Conservation (phyloP, 2,329 filamentous ascomycete species). For the Bipolaris gigantea region DNA sequence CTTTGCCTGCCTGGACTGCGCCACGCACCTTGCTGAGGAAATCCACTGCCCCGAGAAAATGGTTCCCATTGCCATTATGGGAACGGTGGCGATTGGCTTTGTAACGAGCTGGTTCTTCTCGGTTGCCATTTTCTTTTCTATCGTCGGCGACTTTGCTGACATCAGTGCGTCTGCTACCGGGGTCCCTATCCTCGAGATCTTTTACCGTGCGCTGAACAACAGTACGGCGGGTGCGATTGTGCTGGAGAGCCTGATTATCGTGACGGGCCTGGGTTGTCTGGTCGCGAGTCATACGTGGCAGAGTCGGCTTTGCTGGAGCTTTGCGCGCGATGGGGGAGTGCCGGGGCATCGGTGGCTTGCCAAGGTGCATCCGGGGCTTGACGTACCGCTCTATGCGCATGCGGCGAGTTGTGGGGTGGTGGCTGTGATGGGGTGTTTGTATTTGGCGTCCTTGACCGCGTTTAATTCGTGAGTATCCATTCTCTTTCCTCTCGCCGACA, state of each 20-base stretch:
- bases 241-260: slow-evolving; percentile 51
- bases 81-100: slow-evolving; percentile 54
- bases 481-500: no score
- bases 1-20: slow-evolving; percentile 55
- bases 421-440: slow-evolving; percentile 51
- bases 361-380: slow-evolving; percentile 45
- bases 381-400: slow-evolving; percentile 53
- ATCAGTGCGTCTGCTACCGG: slow-evolving; percentile 48
- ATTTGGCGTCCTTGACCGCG: slow-evolving; percentile 47
- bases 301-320: slow-evolving; percentile 56
- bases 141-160: slow-evolving; percentile 50
- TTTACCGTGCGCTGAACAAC: slow-evolving; percentile 48
- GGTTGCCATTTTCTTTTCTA: slow-evolving; percentile 55
- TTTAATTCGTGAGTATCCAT: slow-evolving; percentile 44
- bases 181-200: slow-evolving; percentile 54
- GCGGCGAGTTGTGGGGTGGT: slow-evolving; percentile 50
- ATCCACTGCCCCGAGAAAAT: slow-evolving; percentile 51
- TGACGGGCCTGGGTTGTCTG: slow-evolving; percentile 52
- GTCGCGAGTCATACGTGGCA: slow-evolving; percentile 56
- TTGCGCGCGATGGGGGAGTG: slow-evolving; percentile 55
- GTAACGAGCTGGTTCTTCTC: slow-evolving; percentile 53
- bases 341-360: slow-evolving; percentile 49
- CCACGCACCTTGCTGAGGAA: slow-evolving; percentile 57
- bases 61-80: slow-evolving; percentile 56
- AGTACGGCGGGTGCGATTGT: slow-evolving; percentile 50